These are phyloP conservation scores for Wallemia hederae DNA, from an alignment of 1,284 basidiomycete species.

Conservation along the genomic window DNA sequence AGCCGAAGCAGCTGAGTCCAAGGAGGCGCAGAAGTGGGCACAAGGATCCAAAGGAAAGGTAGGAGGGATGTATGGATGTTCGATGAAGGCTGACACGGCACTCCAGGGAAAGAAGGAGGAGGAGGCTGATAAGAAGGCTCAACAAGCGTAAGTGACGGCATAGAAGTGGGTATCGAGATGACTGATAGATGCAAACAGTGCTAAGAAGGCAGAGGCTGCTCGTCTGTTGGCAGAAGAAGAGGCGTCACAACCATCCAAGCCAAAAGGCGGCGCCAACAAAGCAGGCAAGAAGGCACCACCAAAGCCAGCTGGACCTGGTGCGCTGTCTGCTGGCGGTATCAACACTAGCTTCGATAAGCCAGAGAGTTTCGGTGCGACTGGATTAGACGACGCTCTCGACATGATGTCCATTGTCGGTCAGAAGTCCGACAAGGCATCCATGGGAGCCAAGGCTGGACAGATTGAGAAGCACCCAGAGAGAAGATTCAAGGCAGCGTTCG, in stretches of 20 bases:
- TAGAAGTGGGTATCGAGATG: constrained; percentile 3
- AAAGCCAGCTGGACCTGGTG: constrained; percentile 40
- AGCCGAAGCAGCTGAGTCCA: constrained; percentile 9
- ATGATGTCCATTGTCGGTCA: constrained; percentile 63
- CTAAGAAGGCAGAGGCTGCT: constrained; percentile 44
- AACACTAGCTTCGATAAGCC: constrained; percentile 18
- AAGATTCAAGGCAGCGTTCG: constrained; percentile 73
- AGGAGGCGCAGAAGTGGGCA: constrained; percentile 51
- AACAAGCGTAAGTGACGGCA: constrained; percentile 20
- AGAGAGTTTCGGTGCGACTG: constrained; percentile 50
- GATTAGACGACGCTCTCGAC: constrained; percentile 75
- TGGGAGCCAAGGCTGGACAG: constrained; percentile 50
- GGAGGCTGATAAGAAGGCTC: constrained; percentile 45
- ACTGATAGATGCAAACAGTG: constrained; percentile 25
- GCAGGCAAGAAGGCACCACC: constrained; percentile 14
- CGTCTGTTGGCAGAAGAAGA: constrained; percentile 62
- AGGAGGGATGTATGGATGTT: neutral
- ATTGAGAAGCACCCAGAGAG: constrained; percentile 86
- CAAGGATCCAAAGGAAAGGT: constrained; percentile 26
- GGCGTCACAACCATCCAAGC: constrained; percentile 29
- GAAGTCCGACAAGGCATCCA: constrained; percentile 68
- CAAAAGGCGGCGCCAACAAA: constrained; percentile 34
- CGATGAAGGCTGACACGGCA: constrained; percentile 3
- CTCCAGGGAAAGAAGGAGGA: constrained; percentile 24
- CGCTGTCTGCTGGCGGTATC: constrained; percentile 36